Evolutionary conservation across 1,284 basidiomycete genomes (phyloP).

Genomic region (Ustilago sp.): DNA sequence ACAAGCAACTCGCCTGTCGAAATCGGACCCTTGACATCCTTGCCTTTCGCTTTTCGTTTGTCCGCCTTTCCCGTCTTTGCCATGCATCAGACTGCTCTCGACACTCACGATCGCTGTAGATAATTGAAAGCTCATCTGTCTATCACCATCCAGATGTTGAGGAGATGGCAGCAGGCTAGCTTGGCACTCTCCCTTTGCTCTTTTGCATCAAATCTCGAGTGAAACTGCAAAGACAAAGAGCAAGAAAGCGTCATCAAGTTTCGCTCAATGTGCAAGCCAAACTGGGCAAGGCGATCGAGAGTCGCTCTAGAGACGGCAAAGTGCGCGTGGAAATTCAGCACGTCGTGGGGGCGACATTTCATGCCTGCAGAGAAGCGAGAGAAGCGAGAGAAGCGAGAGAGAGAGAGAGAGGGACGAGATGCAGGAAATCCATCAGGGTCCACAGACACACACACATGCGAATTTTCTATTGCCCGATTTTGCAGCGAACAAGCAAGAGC

Average conservation of each 20-base stretch:
- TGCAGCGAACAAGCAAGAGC: not conserved
- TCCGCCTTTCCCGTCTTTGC: not conserved
- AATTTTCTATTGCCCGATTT: constrained; percentile 1
- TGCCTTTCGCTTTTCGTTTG: not conserved
- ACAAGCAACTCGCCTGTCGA: not conserved
- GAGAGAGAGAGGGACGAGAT: not conserved
- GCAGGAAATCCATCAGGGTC: constrained; percentile 5
- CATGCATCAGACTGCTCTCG: not conserved
- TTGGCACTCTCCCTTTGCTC: not conserved
- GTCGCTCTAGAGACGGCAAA: constrained; percentile 4
- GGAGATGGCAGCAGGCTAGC: not conserved
- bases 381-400: too few relatives aligned
- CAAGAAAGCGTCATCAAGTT: constrained; percentile 1
- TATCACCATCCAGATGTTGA: not conserved
- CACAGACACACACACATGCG: not conserved
- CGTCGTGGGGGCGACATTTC: not conserved
- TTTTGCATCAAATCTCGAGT: too few relatives aligned
- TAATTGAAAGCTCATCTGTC: too few relatives aligned
- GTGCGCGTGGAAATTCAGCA: not conserved
- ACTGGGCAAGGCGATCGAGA: constrained; percentile 2
- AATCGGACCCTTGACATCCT: not conserved
- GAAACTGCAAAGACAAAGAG: not conserved
- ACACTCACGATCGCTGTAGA: too few relatives aligned
- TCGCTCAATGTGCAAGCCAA: not conserved
- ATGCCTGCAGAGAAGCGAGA: not conserved